Evolutionary conservation across 257 asterid species (phyloP).

Genomic region (Lycium barbarum): DNA sequence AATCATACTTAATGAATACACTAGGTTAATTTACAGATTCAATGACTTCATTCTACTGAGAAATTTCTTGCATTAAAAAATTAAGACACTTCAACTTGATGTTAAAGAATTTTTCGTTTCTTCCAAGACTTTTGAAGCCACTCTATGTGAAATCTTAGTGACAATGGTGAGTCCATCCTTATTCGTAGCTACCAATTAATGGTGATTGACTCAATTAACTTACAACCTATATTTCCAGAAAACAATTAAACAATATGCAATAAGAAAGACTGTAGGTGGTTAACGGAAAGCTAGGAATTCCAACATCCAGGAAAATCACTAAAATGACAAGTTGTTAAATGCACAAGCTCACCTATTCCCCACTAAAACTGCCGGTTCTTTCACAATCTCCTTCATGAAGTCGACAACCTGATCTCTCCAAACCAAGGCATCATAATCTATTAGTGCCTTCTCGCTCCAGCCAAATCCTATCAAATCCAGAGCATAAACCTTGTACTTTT

Average conservation of each 20-base stretch:
- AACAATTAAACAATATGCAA: neutral
- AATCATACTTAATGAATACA: neutral
- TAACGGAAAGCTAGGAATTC: neutral
- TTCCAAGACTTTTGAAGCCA: neutral
- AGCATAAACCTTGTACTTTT: constrained; percentile 86
- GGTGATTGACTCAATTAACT: neutral
- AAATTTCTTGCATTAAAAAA: neutral
- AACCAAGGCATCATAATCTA: constrained; percentile 84
- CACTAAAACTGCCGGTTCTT: constrained; percentile 87
- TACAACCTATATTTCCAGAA: constrained; percentile 5
- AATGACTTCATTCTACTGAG: neutral
- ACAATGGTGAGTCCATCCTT: neutral
- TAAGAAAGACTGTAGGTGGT: neutral
- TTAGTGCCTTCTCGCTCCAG: constrained; percentile 98
- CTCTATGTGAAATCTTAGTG: neutral
- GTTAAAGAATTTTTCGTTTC: neutral
- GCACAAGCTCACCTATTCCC: constrained; percentile 72
- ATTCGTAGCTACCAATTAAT: neutral
- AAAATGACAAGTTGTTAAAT: neutral
- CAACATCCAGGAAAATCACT: neutral
- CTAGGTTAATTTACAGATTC: neutral
- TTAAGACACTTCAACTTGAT: neutral
- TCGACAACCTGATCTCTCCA: constrained; percentile 97
- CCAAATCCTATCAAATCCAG: constrained; percentile 92
- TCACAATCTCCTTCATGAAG: constrained; percentile 79